A percentile compares a stretch with the other conserved stretches of the same genome.
Evolutionary conservation across 495 filamentous ascomycete genomes (phyloP).

Genomic region (Cairneyella variabilis): DNA sequence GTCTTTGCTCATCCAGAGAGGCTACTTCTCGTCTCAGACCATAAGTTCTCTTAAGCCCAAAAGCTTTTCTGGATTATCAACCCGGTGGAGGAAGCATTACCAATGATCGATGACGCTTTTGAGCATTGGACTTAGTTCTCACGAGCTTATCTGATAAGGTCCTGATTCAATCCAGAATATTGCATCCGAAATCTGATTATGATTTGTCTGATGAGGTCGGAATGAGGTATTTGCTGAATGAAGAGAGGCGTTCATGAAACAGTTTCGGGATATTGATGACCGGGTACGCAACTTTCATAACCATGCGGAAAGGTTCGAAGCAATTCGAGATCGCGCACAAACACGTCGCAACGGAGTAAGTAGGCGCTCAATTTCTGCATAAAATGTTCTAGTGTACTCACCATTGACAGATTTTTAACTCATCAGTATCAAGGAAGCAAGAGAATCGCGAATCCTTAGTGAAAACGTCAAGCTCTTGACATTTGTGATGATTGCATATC

Average conservation of each 20-base stretch:
- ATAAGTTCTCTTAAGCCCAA: background rate
- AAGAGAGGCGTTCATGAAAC: no score
- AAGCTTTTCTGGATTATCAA: slow-evolving; percentile 7
- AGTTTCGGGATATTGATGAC: background rate
- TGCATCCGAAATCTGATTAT: background rate
- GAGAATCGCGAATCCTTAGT: background rate
- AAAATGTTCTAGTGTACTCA: background rate
- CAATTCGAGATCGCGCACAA: background rate
- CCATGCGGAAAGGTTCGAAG: background rate
- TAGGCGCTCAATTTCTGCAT: background rate
- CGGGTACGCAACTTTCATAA: background rate
- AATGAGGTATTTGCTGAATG: no score
- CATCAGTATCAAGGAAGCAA: background rate
- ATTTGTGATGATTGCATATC: background rate
- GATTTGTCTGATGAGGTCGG: background rate
- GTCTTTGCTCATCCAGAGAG: no score
- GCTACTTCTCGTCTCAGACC: no score
- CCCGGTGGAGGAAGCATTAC: background rate
- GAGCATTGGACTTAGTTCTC: slow-evolving; percentile 1
- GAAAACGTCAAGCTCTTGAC: background rate
- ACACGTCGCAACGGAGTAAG: slow-evolving; percentile 1
- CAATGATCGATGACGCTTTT: background rate
- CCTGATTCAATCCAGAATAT: background rate
- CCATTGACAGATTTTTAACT: background rate
- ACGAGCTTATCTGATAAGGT: background rate